Conservation (phyloP, 176 grass and related monocot genomes). For the Canna indica region DNA sequence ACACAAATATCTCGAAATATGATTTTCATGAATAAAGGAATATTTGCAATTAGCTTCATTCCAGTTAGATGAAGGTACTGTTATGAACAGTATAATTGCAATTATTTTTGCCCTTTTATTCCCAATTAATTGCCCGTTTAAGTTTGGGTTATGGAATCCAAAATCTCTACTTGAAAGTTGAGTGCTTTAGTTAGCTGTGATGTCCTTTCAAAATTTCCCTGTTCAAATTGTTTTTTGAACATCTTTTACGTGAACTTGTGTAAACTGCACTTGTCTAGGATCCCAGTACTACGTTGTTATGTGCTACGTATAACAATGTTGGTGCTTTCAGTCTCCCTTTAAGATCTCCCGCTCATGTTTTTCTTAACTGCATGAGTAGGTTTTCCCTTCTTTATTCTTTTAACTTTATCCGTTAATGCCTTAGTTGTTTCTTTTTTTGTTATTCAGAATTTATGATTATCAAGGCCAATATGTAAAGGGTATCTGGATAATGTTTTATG, state of each 20-base stretch:
- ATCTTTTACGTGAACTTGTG: background rate
- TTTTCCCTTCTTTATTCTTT: background rate
- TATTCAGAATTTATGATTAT: background rate
- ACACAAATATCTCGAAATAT: too few species aligned
- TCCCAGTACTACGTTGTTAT: background rate
- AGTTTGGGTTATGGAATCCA: background rate
- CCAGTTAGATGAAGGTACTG: background rate
- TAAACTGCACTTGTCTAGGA: background rate
- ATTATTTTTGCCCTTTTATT: background rate
- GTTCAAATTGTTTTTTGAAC: background rate
- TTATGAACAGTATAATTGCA: background rate
- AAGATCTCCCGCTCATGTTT: background rate
- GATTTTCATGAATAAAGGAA: background rate
- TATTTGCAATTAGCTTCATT: background rate
- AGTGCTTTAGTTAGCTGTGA: background rate
- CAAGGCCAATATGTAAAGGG: background rate
- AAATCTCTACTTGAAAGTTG: background rate
- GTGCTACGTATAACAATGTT: background rate
- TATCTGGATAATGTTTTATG: slow-evolving; percentile 11
- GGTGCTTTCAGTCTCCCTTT: background rate
- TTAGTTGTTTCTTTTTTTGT: slow-evolving; percentile 1
- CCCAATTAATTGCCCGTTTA: background rate
- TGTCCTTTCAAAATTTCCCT: background rate
- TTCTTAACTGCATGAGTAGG: background rate
- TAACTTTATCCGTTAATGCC: background rate